Percentiles rank a stretch among this genome's conserved stretches.
Conservation (phyloP, 306 rosid genomes). For the Vachellia collinsii region DNA sequence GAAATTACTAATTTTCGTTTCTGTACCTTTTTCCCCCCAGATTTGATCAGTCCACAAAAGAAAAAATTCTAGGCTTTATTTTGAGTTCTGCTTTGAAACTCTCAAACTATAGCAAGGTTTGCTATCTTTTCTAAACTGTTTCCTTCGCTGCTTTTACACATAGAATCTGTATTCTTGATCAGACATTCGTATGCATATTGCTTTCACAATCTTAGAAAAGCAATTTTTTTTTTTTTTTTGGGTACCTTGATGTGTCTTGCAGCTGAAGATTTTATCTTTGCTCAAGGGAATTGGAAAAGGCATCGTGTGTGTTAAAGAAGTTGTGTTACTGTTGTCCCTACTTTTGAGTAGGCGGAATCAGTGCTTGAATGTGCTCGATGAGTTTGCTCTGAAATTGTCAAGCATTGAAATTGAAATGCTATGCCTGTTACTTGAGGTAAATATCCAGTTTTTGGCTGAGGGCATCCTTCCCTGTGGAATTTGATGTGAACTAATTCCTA, state of each 20-base stretch:
- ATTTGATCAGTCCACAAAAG: constrained; percentile 76
- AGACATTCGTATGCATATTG: constrained; percentile 10
- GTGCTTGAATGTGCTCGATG: constrained; percentile 41
- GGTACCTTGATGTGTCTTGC: constrained; percentile 44
- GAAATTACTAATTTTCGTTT: not conserved
- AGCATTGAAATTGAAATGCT: constrained; percentile 64
- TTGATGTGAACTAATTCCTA: constrained; percentile 35
- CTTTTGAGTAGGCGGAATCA: constrained; percentile 58
- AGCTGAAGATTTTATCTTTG: constrained; percentile 81
- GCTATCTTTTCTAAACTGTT: constrained; percentile 30
- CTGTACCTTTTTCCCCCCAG: constrained; percentile 46
- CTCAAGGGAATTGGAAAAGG: constrained; percentile 76
- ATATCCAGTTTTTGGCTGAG: constrained; percentile 19
- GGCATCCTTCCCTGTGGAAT: constrained; percentile 17
- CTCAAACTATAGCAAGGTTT: constrained; percentile 85
- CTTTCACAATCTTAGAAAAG: not conserved
- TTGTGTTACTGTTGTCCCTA: constrained; percentile 54
- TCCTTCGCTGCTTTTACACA: constrained; percentile 6
- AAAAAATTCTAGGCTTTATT: constrained; percentile 65
- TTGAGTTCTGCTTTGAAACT: constrained; percentile 68
- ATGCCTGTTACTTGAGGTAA: constrained; percentile 85
- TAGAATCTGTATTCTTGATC: constrained; percentile 9
- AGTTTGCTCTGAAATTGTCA: constrained; percentile 53
- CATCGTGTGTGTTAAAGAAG: constrained; percentile 54
- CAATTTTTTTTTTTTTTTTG: constrained; percentile 25